A percentile compares a stretch with the other conserved stretches of the same genome.
phyloP scores from a whole-genome alignment of 495 filamentous ascomycete species.

The Rhypophila decipiens region DNA sequence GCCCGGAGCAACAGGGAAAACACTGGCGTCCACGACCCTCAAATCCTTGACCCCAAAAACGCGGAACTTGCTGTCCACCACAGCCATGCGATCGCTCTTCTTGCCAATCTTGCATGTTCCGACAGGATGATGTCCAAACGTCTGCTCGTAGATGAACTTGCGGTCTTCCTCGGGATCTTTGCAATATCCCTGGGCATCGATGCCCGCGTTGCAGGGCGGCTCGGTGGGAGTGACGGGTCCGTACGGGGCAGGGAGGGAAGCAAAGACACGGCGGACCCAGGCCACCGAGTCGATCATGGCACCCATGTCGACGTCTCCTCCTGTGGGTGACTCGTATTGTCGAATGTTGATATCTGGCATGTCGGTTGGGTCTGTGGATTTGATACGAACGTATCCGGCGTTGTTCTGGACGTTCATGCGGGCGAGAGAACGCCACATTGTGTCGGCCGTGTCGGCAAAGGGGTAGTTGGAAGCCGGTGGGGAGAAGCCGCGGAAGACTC shows the following conservation, averaged over 20 bases:
- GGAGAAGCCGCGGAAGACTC: slow-evolving; percentile 16
- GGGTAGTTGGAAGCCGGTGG: slow-evolving; percentile 20
- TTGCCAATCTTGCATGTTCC: slow-evolving; percentile 52
- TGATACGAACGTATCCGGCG: slow-evolving; percentile 33
- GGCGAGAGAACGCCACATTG: slow-evolving; percentile 14
- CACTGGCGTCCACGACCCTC: slow-evolving; percentile 51
- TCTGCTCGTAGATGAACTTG: slow-evolving; percentile 29
- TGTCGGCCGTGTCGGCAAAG: slow-evolving; percentile 10
- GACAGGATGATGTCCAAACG: slow-evolving; percentile 36
- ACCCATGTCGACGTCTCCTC: slow-evolving; percentile 28
- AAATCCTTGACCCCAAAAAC: slow-evolving; percentile 48
- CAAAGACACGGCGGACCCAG: slow-evolving; percentile 40
- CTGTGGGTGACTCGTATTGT: slow-evolving; percentile 34
- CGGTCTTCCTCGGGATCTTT: slow-evolving; percentile 38
- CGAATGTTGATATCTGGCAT: slow-evolving; percentile 37
- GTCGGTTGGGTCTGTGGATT: slow-evolving; percentile 35
- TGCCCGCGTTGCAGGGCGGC: slow-evolving; percentile 33
- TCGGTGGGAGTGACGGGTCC: slow-evolving; percentile 37
- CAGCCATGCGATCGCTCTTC: slow-evolving; percentile 37
- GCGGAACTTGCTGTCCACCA: slow-evolving; percentile 46
- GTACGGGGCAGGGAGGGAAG: slow-evolving; percentile 19
- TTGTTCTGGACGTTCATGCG: slow-evolving; percentile 29
- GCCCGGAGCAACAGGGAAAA: slow-evolving; percentile 49
- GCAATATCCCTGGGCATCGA: slow-evolving; percentile 45
- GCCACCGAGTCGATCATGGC: slow-evolving; percentile 50